Percentiles rank a stretch among this genome's conserved stretches.
Evolutionary conservation across 768 basidiomycete species (phyloP).

Genomic region (Pleurotus sapidus): DNA sequence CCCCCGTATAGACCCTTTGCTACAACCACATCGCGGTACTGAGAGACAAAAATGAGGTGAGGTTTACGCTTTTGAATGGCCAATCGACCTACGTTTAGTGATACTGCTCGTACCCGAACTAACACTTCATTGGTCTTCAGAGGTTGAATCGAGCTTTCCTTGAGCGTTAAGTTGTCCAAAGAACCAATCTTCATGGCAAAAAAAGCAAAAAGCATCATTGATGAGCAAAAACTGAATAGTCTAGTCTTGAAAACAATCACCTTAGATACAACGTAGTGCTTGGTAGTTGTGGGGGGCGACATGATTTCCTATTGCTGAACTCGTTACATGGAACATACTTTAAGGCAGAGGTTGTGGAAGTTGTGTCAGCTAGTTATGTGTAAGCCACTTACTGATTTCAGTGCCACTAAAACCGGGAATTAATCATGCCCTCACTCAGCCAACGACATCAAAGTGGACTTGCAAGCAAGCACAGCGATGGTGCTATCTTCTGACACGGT

Average conservation of each 20-base stretch:
- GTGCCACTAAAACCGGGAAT: no score
- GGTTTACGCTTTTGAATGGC: not conserved
- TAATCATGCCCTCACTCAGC: no score
- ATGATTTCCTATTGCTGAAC: not conserved
- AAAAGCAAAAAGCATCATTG: not conserved
- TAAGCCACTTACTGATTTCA: no score
- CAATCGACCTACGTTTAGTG: constrained; percentile 38
- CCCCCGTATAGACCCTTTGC: constrained; percentile 33
- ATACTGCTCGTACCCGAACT: constrained; percentile 55
- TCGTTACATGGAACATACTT: no score
- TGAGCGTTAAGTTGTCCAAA: constrained; percentile 21
- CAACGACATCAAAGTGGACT: no score
- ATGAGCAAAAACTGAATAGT: not conserved
- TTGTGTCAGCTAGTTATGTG: no score
- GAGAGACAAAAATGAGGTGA: not conserved
- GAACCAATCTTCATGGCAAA: constrained; percentile 15
- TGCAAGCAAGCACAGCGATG: no score
- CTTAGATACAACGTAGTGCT: constrained; percentile 18
- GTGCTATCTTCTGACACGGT: no score
- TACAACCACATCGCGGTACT: constrained; percentile 52
- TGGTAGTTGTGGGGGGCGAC: constrained; percentile 8
- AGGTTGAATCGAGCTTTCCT: constrained; percentile 21
- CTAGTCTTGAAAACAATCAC: constrained; percentile 3
- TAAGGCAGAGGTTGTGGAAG: no score
- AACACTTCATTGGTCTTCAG: constrained; percentile 48